Evolutionary conservation across 441 rosid genomes (phyloP).

Genomic region (Arabidopsis lyrata): DNA sequence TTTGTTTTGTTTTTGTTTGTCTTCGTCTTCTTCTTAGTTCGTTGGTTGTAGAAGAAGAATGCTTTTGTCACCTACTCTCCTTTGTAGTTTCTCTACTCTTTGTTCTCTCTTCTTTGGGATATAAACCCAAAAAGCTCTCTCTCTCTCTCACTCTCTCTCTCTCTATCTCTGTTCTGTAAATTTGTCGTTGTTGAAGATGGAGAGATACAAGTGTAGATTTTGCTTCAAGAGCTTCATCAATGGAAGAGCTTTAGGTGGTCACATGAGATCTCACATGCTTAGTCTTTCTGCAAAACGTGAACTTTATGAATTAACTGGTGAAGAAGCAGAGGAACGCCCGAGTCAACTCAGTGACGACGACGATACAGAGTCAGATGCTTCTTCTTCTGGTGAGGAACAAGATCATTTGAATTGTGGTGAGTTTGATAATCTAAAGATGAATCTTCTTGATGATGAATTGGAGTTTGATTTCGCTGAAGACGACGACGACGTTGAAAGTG

Average conservation of each 20-base stretch:
- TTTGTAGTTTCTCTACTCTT: constrained; percentile 42
- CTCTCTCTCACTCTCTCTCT: constrained; percentile 25
- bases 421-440: constrained; percentile 26
- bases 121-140: constrained; percentile 17
- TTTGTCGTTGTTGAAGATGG: constrained; percentile 50
- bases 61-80: constrained; percentile 86
- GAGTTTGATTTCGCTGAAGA: constrained; percentile 1
- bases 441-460: constrained; percentile 31
- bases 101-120: constrained; percentile 22
- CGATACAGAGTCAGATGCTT: constrained; percentile 45
- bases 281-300: constrained; percentile 27
- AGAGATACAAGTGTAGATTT: constrained; percentile 72
- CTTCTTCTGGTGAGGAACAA: constrained; percentile 37
- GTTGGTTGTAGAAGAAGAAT: constrained; percentile 60
- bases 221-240: constrained; percentile 73
- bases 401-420: neutral
- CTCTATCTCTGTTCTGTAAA: constrained; percentile 5
- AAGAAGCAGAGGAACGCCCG: constrained; percentile 35
- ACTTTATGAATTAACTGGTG: constrained; percentile 47
- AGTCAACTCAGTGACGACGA: constrained; percentile 47
- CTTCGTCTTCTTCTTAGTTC: constrained; percentile 25
- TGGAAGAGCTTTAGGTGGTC: constrained; percentile 87
- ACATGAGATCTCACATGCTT: constrained; percentile 87
- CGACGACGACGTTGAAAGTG: constrained; percentile 81
- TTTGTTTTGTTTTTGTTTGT: neutral